phyloP scores from a whole-genome alignment of 441 rosid genomes.

The Mallotus japonicus region DNA sequence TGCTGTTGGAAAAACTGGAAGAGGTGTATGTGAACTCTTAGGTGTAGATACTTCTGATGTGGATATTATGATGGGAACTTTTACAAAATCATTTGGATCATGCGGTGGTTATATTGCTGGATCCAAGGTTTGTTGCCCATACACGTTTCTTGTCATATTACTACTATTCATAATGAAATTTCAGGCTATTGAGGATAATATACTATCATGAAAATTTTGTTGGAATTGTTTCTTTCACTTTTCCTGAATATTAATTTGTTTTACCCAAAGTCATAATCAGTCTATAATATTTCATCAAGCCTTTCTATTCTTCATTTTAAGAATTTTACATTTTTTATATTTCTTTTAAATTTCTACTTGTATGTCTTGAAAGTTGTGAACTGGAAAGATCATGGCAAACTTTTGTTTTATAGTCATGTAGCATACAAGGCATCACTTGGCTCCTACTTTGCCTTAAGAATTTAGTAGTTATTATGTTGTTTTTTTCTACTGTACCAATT shows the following conservation, averaged over 20 bases:
- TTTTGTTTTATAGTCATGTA: not conserved
- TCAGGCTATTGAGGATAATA: not conserved
- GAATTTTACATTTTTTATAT: not conserved
- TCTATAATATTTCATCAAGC: too few species aligned
- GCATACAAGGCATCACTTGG: not conserved
- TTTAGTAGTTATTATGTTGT: not conserved
- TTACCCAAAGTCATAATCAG: too few species aligned
- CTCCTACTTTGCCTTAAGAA: not conserved
- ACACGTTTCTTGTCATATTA: not conserved
- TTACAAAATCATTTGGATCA: slow-evolving; percentile 87
- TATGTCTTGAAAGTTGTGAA: not conserved
- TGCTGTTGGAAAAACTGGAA: slow-evolving; percentile 85
- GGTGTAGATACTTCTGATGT: slow-evolving; percentile 86
- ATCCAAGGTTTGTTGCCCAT: slow-evolving; percentile 55
- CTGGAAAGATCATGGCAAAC: not conserved
- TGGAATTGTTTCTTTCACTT: not conserved
- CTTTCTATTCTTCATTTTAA: too few species aligned
- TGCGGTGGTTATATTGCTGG: slow-evolving; percentile 94
- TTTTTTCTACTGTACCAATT: not conserved
- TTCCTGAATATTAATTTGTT: too few species aligned
- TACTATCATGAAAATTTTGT: slow-evolving; percentile 36
- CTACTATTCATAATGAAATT: not conserved
- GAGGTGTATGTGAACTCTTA: slow-evolving; percentile 88
- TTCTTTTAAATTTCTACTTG: not conserved
- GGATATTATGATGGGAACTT: slow-evolving; percentile 98